A percentile compares a stretch with the other conserved stretches of the same genome.
Evolutionary conservation across 192 early-diverging fungal species (phyloP).

Genomic region (Blastocladiella britannica): DNA sequence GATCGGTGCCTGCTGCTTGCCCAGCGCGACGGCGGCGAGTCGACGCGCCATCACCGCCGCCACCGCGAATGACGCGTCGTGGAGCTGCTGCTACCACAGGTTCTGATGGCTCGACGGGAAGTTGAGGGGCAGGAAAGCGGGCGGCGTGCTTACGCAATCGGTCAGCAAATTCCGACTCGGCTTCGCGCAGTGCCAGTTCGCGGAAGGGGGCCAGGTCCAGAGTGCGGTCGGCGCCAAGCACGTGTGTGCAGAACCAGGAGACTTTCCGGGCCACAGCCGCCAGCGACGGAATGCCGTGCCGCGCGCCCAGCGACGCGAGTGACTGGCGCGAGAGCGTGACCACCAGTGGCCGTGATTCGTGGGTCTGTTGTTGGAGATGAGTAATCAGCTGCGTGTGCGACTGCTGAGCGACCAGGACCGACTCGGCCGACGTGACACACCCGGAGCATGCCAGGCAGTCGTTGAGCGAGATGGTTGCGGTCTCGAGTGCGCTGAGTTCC

Average conservation of each 20-base stretch:
- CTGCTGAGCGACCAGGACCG: constrained; percentile 77
- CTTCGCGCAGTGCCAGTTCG: constrained; percentile 66
- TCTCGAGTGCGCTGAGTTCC: constrained; percentile 25
- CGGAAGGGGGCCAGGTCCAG: constrained; percentile 78
- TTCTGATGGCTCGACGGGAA: no score
- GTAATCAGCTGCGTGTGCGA: constrained; percentile 70
- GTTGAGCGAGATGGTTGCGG: constrained; percentile 71
- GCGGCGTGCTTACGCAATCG: constrained; percentile 28
- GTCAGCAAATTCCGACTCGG: constrained; percentile 71
- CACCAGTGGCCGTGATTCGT: constrained; percentile 36
- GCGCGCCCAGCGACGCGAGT: constrained; percentile 69
- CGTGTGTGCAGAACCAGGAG: constrained; percentile 46
- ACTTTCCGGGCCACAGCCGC: constrained; percentile 48
- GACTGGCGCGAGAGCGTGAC: constrained; percentile 82
- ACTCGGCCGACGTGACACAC: constrained; percentile 95
- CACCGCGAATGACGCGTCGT: not conserved
- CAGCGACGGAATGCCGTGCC: constrained; percentile 50
- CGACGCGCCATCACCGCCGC: no score
- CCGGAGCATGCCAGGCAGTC: constrained; percentile 98
- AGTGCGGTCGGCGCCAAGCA: constrained; percentile 60
- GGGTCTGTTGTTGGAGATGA: constrained; percentile 19
- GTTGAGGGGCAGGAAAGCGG: no score
- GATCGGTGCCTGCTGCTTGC: no score
- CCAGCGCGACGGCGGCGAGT: no score
- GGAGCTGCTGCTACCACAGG: no score